Evolutionary conservation across 768 basidiomycete species (phyloP).

Genomic region (Scleroderma bovista): DNA sequence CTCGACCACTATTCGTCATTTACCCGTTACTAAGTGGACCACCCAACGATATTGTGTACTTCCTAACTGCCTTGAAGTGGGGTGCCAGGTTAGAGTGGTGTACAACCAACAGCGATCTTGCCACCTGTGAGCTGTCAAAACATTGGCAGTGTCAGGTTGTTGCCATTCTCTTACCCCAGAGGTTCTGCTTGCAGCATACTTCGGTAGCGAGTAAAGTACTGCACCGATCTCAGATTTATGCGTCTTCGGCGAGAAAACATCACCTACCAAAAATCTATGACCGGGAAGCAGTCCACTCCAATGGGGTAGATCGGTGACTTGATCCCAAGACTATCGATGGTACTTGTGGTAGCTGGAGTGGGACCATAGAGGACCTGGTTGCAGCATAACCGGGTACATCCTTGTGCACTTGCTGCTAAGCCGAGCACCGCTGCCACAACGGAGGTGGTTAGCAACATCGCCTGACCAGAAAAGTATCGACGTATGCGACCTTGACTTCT

Average conservation of each 20-base stretch:
- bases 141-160: background rate
- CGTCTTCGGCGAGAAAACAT: background rate
- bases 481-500: no score
- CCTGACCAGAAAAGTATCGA: no score
- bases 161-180: conserved; percentile 3
- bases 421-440: background rate
- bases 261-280: conserved; percentile 2
- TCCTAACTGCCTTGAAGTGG: no score
- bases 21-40: no score
- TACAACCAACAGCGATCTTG: conserved; percentile 2
- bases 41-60: no score
- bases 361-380: background rate
- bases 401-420: background rate
- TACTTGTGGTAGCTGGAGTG: background rate
- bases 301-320: background rate
- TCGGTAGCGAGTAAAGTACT: background rate
- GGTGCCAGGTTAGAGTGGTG: no score
- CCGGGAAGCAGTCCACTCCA: conserved; percentile 2
- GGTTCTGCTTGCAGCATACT: conserved; percentile 2
- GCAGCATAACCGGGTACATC: conserved; percentile 3
- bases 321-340: background rate
- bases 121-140: background rate
- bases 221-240: background rate
- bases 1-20: no score
- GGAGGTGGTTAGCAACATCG: no score